These are phyloP conservation scores for Ambrosiella cleistominuta DNA, from an alignment of 2,329 filamentous ascomycete species.

Conservation along the genomic window DNA sequence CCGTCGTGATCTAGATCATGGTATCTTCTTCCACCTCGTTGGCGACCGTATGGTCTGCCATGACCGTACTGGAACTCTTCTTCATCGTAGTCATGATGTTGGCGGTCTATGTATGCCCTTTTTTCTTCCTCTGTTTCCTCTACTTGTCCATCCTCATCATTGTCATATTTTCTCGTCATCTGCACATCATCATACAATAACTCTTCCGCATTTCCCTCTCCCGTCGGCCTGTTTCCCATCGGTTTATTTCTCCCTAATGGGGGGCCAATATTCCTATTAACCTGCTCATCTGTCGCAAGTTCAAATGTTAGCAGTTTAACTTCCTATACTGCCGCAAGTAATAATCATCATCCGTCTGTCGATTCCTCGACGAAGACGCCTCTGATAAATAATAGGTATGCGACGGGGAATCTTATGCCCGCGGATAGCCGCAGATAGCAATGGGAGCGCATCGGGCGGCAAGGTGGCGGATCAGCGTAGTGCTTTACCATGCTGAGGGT, in stretches of 20 bases:
- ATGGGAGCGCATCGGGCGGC: background rate
- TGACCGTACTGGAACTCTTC: slow-evolving; percentile 14
- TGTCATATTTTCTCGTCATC: slow-evolving; percentile 12
- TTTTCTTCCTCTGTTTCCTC: slow-evolving; percentile 2
- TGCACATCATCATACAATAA: slow-evolving; percentile 21
- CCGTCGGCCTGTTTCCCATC: background rate
- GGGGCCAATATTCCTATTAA: too few relatives aligned
- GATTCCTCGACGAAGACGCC: background rate
- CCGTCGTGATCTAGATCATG: slow-evolving; percentile 14
- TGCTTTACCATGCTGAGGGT: slow-evolving; percentile 33
- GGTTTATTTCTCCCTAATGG: too few relatives aligned
- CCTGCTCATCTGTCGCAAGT: background rate
- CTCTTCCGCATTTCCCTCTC: slow-evolving; percentile 20
- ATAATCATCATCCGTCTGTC: slow-evolving; percentile 21
- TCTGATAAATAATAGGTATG: background rate
- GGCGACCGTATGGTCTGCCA: slow-evolving; percentile 2
- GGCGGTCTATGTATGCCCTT: background rate
- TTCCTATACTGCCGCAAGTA: slow-evolving; percentile 24
- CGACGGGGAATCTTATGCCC: background rate
- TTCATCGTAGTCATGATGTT: slow-evolving; percentile 9
- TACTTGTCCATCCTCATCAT: slow-evolving; percentile 16
- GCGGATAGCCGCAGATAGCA: too few relatives aligned
- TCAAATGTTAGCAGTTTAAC: slow-evolving; percentile 1
- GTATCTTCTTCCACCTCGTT: slow-evolving; percentile 7
- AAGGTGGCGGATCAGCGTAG: slow-evolving; percentile 13